Evolutionary conservation across 129 eudicot genomes (phyloP).

Genomic region (Lonicera japonica): DNA sequence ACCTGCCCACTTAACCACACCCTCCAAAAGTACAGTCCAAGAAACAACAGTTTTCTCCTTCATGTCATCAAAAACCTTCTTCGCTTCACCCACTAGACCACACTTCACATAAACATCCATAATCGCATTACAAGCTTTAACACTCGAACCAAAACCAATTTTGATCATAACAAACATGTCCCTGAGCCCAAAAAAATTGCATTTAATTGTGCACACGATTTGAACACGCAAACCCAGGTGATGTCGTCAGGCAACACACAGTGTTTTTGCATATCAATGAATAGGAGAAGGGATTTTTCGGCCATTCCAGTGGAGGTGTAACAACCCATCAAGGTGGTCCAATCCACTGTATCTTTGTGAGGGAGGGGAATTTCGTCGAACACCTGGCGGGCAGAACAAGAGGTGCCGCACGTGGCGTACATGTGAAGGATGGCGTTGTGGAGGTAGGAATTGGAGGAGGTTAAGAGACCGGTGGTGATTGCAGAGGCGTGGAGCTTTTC

Average conservation of each 20-base stretch:
- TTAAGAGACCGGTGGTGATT: constrained; percentile 27
- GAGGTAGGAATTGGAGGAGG: constrained; percentile 16
- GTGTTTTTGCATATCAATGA: constrained; percentile 18
- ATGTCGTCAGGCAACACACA: constrained; percentile 10
- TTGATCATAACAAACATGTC: constrained; percentile 21
- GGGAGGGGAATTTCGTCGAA: constrained; percentile 34
- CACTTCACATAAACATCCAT: constrained; percentile 38
- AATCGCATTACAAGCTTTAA: constrained; percentile 24
- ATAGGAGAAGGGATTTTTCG: constrained; percentile 16
- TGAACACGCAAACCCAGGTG: constrained; percentile 19
- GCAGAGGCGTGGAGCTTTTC: constrained; percentile 25
- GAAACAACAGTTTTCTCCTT: constrained; percentile 27
- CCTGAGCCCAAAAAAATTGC: constrained; percentile 14
- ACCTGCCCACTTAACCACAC: constrained; percentile 35
- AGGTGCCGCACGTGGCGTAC: constrained; percentile 18
- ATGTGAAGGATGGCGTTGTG: constrained; percentile 27
- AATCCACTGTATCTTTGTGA: constrained; percentile 33
- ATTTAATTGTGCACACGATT: constrained; percentile 16
- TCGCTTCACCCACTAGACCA: constrained; percentile 24
- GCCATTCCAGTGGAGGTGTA: constrained; percentile 13
- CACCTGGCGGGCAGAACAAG: constrained; percentile 19
- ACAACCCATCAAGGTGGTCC: constrained; percentile 35
- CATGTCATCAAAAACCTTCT: constrained; percentile 25
- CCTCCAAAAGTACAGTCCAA: constrained; percentile 40
- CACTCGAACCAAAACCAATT: constrained; percentile 18